phyloP scores from a whole-genome alignment of 139 green algal species.

The Asterochloris sp. region DNA sequence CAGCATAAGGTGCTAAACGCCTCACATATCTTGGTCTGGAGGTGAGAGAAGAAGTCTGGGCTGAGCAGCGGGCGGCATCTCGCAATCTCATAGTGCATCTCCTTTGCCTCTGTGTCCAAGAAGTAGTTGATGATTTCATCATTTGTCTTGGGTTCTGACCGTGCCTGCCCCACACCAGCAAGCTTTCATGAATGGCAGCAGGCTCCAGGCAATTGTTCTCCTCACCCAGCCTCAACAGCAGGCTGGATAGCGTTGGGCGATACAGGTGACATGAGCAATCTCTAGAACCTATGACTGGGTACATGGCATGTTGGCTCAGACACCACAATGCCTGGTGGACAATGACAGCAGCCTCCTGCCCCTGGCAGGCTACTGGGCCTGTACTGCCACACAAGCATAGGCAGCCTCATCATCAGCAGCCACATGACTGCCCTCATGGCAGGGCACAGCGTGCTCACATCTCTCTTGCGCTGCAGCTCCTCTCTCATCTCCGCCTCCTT shows the following conservation, averaged over 20 bases:
- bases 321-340: background rate
- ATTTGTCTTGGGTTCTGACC: constrained; percentile 36
- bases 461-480: constrained; percentile 33
- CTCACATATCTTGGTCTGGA: constrained; percentile 44
- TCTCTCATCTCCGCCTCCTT: constrained; percentile 17
- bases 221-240: background rate
- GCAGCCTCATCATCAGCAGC: background rate
- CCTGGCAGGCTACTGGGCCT: background rate
- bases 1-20: background rate
- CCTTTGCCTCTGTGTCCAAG: constrained; percentile 74
- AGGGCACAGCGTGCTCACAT: constrained; percentile 18
- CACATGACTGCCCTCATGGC: background rate
- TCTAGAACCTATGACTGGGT: background rate
- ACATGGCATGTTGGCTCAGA: background rate
- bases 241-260: background rate
- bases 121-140: constrained; percentile 79
- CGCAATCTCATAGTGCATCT: constrained; percentile 88
- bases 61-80: constrained; percentile 52
- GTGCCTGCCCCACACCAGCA: constrained; percentile 25
- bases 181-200: background rate
- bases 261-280: background rate
- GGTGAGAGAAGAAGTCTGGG: constrained; percentile 46
- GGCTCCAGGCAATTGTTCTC: background rate
- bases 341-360: background rate
- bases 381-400: background rate